Evolutionary conservation across 768 basidiomycete genomes (phyloP), one percentile per base, ranked within the genome.

Genomic region (Boletus subcaerulescens): DNA sequence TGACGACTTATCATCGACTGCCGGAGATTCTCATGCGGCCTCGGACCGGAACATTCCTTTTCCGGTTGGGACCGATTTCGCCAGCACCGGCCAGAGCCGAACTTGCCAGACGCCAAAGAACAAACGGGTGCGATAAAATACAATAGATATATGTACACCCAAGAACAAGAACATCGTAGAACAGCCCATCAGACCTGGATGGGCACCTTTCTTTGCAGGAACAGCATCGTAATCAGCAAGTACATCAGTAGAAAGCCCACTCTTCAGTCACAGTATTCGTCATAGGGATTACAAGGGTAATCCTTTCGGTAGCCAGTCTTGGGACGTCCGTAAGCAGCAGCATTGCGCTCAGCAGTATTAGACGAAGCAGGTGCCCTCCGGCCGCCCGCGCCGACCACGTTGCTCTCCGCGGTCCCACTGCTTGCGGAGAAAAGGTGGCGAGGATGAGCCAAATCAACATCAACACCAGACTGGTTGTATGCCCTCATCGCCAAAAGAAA

Each of bases 231-330:
- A 10, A 29, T 52, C 45, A 38, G 12, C n/a, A 45, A 46, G 18
- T n/a, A 18, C 45, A 47, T 72, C 52, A 71, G 39, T 71, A 82
- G 65, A 76, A 83, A 15, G 74, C 78, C 77, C 80, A 88, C 67
- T 89, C 87, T 60, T 91, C 89, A 12, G 85, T 79, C 29, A 89
- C 89, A 91, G 60, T 87, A 84, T 35, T 76, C 73, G 55, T 83
- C 84, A 57, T 84, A 81, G 42, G 74, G 73, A 51, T 73, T 73
- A 69, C 89, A 89, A 3, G 82, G 80, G 58, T 77, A 77, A 33
- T 82, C 80, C 60, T 57, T 71, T 22, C 67, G 63, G 57, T 65
- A 71, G 67, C 73, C 62, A 13, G 63, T 70, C 56, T 56, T 70
- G 39, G 60, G 65, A 14, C 61, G 69, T 48, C 63, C 68, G 44